Base-by-base conservation (phyloP, 352 stramenopile genomes). In the Albugo candida region DNA sequence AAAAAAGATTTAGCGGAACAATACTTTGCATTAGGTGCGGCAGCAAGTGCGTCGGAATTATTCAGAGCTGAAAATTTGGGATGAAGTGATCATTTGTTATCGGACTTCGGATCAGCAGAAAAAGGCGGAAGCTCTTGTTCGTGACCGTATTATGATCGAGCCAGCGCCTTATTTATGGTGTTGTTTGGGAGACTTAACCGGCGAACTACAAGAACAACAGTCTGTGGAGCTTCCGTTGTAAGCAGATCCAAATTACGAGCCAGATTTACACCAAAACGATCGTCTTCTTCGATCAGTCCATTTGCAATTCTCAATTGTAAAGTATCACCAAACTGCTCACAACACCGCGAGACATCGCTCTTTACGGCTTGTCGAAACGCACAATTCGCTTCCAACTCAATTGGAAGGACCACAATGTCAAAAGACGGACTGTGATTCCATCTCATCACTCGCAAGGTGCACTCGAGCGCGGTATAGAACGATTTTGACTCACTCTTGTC, bases 41-140 rank as follows among this genome's bases (percentile, higher is more conserved):
- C 81, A 27, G 60, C 67, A 12, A 96, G 80, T 56, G 92, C 92
- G 43, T 70, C 95, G 27, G 83, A 94, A 59, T 83, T 96, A 36
- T 98, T 83, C 49, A 70, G 81, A 97, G 52, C 72, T 98, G 12
- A 82, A 97, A 49, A 83, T 96, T 51, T 98, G 91, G 91, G 91
- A 97, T 63, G 85, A 97, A 52, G 85, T 97, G 12, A 86, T 97
- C 8, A 87, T 96, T 59, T 98, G 91, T 59, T 96, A 96, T 63
- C 78, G 87, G 55, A 60, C 91, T 35, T 61, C 95, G 16, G 88
- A 95, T 48, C 91, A 95, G 56, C 72, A 81, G 1, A 85, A 73
- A 45, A 81, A 78, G 46, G 91, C 93, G 11, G 74, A 96, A 56
- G 74, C 83, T 43, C 66, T 97, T 36, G 83, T 97, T 16, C 70